Conservation (phyloP, 495 filamentous ascomycete genomes). For the Halenospora varia region DNA sequence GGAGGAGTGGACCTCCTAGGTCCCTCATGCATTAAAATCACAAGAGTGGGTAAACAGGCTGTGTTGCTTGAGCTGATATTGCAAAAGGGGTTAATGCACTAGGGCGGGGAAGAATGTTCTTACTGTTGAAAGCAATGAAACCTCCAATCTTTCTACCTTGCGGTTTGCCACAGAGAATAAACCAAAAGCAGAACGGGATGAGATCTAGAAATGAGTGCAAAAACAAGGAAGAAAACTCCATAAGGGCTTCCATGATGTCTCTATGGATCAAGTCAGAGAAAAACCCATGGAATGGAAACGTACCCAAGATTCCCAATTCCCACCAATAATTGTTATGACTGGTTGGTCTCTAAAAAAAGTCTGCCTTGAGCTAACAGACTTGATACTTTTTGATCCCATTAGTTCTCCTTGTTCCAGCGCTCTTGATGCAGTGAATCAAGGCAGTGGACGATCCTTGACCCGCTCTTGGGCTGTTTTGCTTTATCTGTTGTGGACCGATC, state of each 20-base stretch:
- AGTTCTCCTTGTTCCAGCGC: background rate
- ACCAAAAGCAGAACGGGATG: background rate
- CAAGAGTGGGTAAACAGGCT: constrained; percentile 1
- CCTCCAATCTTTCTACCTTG: background rate
- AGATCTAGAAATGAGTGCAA: background rate
- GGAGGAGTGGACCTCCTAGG: background rate
- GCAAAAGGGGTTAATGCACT: background rate
- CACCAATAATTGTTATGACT: no score
- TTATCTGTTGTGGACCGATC: background rate
- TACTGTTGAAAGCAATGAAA: background rate
- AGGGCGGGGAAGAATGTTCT: background rate
- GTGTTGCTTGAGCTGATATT: background rate
- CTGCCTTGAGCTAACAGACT: background rate
- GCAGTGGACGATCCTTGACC: background rate
- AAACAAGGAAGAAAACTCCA: background rate
- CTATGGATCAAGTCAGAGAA: background rate
- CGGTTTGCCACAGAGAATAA: background rate
- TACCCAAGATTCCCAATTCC: no score
- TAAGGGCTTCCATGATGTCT: no score
- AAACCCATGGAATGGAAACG: background rate
- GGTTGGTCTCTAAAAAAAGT: background rate
- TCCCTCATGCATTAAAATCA: background rate
- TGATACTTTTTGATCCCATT: background rate
- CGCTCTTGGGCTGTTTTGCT: background rate
- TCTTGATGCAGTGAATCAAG: background rate